Percentiles rank a stretch among this genome's conserved stretches.
Conservation (phyloP, 768 basidiomycete genomes). For the Cystobasidium tubakii region DNA sequence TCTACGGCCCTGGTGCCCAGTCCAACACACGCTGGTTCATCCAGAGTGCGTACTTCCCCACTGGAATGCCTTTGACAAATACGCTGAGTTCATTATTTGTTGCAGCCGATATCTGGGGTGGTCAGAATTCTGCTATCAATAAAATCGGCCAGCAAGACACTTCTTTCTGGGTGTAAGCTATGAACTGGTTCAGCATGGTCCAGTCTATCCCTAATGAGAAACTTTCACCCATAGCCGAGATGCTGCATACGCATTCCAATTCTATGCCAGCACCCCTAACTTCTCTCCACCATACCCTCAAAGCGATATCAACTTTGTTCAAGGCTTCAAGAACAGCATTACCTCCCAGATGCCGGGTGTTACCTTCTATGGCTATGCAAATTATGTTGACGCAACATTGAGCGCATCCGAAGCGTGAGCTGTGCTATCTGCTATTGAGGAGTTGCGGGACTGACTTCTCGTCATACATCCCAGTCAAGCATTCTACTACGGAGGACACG, state of each 20-base stretch:
- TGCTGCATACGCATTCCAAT: slow-evolving; percentile 1
- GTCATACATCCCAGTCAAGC: background rate
- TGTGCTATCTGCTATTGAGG: too few relatives aligned
- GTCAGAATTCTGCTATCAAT: background rate
- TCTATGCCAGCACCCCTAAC: background rate
- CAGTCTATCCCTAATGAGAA: too few relatives aligned
- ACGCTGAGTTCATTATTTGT: too few relatives aligned
- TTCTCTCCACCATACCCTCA: slow-evolving; percentile 3
- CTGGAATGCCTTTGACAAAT: background rate
- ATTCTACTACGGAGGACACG: background rate
- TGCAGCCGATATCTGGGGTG: slow-evolving; percentile 17
- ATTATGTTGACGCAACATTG: background rate
- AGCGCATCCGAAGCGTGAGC: background rate
- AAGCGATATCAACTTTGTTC: slow-evolving; percentile 2
- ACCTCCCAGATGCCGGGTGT: slow-evolving; percentile 12
- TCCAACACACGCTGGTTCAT: background rate
- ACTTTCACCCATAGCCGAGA: too few relatives aligned
- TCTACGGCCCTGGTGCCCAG: background rate
- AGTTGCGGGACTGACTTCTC: too few relatives aligned
- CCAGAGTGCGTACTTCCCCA: background rate
- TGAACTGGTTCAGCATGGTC: too few relatives aligned
- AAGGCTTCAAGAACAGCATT: slow-evolving; percentile 4
- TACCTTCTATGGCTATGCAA: background rate
- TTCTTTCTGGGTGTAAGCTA: slow-evolving; percentile 3
- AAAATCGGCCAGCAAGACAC: background rate